phyloP scores from a whole-genome alignment of 441 rosid genomes.

The Erodium moschatum region DNA sequence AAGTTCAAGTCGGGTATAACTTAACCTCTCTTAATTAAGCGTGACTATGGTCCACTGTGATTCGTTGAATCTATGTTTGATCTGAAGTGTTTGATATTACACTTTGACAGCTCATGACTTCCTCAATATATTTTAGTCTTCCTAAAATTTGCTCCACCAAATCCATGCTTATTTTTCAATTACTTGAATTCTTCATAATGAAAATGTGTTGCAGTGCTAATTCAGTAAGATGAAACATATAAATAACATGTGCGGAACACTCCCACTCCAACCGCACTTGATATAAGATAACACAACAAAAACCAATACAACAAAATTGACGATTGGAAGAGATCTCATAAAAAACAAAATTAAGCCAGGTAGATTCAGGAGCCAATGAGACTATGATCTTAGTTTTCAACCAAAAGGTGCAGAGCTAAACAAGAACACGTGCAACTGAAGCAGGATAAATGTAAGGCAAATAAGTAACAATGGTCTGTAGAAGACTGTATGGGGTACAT shows the following conservation, averaged over 20 bases:
- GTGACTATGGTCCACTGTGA: background rate
- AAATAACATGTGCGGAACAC: background rate
- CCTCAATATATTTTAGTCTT: background rate
- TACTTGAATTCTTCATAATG: background rate
- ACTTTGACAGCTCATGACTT: background rate
- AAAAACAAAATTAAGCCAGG: background rate
- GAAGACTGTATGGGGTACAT: background rate
- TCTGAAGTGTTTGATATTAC: background rate
- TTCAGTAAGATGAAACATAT: no score
- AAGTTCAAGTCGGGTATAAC: background rate
- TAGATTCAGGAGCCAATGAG: background rate
- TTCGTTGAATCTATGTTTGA: background rate
- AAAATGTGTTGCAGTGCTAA: background rate
- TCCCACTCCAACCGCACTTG: background rate
- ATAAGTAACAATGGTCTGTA: background rate
- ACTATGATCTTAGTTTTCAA: no score
- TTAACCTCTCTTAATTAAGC: background rate
- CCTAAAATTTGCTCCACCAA: background rate
- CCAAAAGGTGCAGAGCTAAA: no score
- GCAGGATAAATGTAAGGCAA: background rate
- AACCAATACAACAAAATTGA: background rate
- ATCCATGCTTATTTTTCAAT: background rate
- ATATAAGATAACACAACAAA: no score
- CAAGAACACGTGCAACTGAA: background rate
- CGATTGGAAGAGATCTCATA: background rate